phyloP scores from a whole-genome alignment of 331 rosid species.

The Phaseolus coccineus region DNA sequence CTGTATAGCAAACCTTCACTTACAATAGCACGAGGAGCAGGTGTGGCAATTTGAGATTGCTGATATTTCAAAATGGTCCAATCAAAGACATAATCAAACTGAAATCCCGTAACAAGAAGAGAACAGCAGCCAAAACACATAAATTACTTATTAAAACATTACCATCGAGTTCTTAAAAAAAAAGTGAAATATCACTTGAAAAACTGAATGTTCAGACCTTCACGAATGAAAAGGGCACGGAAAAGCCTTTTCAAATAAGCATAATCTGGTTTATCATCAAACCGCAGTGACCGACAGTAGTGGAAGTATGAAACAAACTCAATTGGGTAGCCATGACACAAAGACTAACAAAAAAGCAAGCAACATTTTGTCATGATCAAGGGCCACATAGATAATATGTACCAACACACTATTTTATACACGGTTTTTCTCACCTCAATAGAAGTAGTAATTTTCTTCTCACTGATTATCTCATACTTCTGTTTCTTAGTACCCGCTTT shows the following conservation, averaged over 20 bases:
- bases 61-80: conserved; percentile 99
- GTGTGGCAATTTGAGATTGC: conserved; percentile 86
- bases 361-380: conserved; percentile 36
- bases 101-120: conserved; percentile 71
- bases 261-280: conserved; percentile 97
- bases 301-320: conserved; percentile 98
- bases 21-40: conserved; percentile 73
- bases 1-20: conserved; percentile 43
- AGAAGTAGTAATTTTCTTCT: conserved; percentile 92
- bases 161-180: conserved; percentile 18
- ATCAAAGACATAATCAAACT: conserved; percentile 96
- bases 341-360: conserved; percentile 62
- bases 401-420: conserved; percentile 11
- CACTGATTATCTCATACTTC: conserved; percentile 97
- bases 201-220: conserved; percentile 65
- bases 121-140: conserved; percentile 23
- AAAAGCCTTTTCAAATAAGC: conserved; percentile 95
- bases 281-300: conserved; percentile 90
- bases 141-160: conserved; percentile 19
- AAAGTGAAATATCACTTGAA: conserved; percentile 4
- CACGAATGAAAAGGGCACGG: conserved; percentile 96
- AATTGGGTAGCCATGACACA: conserved; percentile 92
- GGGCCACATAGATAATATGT: conserved; percentile 3
- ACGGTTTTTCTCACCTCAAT: conserved; percentile 71
- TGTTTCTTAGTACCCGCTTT: conserved; percentile 98